phyloP scores from a whole-genome alignment of 805 yeast genomes.

The Candida maesae region DNA sequence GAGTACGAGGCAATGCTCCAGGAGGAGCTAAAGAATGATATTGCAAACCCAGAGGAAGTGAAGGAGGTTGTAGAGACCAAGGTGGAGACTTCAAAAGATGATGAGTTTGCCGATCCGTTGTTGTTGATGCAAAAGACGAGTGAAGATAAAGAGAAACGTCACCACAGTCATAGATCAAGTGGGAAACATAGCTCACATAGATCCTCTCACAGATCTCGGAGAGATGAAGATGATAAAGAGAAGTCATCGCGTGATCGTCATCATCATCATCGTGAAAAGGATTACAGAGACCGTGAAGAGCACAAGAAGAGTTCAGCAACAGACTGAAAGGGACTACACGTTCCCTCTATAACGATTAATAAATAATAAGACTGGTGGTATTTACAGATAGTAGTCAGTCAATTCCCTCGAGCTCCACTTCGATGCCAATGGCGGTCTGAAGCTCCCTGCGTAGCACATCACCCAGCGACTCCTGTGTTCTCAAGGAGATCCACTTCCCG shows the following conservation, averaged over 20 bases:
- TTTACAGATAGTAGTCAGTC: conserved; percentile 10
- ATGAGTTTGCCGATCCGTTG: conserved; percentile 27
- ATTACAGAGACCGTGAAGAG: conserved; percentile 6
- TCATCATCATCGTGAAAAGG: not conserved
- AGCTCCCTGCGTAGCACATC: conserved; percentile 23
- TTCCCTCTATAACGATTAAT: not conserved
- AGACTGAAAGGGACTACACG: not conserved
- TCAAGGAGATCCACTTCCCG: conserved; percentile 73
- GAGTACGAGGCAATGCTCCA: conserved; percentile 40
- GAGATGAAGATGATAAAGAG: not conserved
- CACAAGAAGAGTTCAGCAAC: not conserved
- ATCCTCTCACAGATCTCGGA: not conserved
- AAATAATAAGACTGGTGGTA: not conserved
- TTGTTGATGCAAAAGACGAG: conserved; percentile 17
- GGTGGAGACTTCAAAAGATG: conserved; percentile 13
- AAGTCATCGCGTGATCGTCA: not conserved
- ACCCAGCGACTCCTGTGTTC: conserved; percentile 54
- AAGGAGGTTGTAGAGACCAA: conserved; percentile 4
- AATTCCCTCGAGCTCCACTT: conserved; percentile 21
- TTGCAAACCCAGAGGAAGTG: conserved; percentile 12
- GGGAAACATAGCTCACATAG: too few species aligned
- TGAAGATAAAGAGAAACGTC: not conserved
- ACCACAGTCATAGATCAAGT: not conserved
- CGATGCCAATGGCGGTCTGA: conserved; percentile 23
- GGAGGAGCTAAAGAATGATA: conserved; percentile 31